Percentiles rank a stretch among this genome's conserved stretches.
phyloP scores from a whole-genome alignment of 345 rosid genomes.

The Chamaenerion angustifolium region DNA sequence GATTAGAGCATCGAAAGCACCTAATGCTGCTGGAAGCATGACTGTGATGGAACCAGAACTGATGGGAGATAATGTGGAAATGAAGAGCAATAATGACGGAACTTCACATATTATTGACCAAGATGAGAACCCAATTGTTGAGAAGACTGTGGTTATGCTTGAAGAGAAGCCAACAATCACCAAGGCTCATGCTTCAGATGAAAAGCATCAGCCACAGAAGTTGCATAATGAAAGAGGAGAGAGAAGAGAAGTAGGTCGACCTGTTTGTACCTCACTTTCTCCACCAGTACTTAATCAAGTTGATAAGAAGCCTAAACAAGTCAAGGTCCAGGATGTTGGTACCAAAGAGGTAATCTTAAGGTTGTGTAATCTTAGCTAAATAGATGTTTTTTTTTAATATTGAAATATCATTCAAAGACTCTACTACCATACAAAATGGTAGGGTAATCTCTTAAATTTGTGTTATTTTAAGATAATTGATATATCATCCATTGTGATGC shows the following conservation, averaged over 20 bases:
- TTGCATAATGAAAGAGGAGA: conserved; percentile 11
- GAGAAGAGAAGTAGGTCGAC: conserved; percentile 13
- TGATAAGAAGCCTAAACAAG: too few species aligned
- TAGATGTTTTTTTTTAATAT: too few species aligned
- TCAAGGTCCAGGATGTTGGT: too few species aligned
- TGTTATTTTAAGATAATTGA: too few species aligned
- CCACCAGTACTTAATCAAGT: too few species aligned
- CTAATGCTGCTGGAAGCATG: conserved; percentile 22
- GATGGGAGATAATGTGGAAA: conserved; percentile 18
- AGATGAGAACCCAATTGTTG: conserved; percentile 47
- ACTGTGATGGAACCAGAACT: conserved; percentile 17
- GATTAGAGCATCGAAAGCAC: conserved; percentile 31
- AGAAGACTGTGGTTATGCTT: conserved; percentile 59
- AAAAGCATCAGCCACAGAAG: conserved; percentile 16
- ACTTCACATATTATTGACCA: conserved; percentile 23
- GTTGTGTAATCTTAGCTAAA: too few species aligned
- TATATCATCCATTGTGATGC: too few species aligned
- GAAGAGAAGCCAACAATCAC: conserved; percentile 44
- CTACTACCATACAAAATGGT: too few species aligned
- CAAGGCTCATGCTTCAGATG: conserved; percentile 18
- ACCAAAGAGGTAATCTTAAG: too few species aligned
- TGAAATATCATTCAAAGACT: too few species aligned
- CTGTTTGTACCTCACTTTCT: too few species aligned
- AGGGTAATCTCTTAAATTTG: too few species aligned
- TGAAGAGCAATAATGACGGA: conserved; percentile 7